Evolutionary conservation across 2,329 filamentous ascomycete species (phyloP).

Genomic region (Monilinia fructicola): DNA sequence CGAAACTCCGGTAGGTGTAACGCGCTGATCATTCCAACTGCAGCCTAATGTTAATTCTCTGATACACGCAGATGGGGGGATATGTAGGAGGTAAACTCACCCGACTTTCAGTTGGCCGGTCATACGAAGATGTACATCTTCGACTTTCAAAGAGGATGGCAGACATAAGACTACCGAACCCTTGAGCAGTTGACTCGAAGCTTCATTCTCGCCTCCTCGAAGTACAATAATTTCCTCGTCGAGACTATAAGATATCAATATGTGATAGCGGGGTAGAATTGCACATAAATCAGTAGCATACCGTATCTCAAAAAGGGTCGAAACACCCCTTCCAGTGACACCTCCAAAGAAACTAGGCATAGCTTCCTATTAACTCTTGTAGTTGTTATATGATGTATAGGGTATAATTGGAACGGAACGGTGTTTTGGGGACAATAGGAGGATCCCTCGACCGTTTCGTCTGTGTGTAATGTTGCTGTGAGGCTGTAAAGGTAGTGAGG

Average conservation of each 20-base stretch:
- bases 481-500: not conserved
- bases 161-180: constrained; percentile 74
- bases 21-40: constrained; percentile 54
- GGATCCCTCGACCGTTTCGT: not conserved
- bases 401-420: not conserved
- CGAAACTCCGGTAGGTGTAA: constrained; percentile 58
- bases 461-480: not conserved
- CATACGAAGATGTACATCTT: constrained; percentile 70
- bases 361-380: constrained; percentile 16
- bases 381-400: not conserved
- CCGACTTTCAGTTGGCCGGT: constrained; percentile 67
- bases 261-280: constrained; percentile 21
- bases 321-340: constrained; percentile 39
- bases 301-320: constrained; percentile 43
- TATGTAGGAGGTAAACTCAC: constrained; percentile 51
- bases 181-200: constrained; percentile 71
- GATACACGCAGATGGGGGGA: constrained; percentile 5
- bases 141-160: constrained; percentile 65
- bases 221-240: constrained; percentile 80
- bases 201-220: constrained; percentile 71
- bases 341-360: constrained; percentile 40
- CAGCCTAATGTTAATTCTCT: constrained; percentile 4
- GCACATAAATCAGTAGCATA: constrained; percentile 27
- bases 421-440: not conserved
- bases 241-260: constrained; percentile 51